A percentile compares a stretch with the other conserved stretches of the same genome.
These are phyloP conservation scores for Sporothrix mexicana DNA, from an alignment of 2,329 filamentous ascomycete species.

Conservation along the genomic window DNA sequence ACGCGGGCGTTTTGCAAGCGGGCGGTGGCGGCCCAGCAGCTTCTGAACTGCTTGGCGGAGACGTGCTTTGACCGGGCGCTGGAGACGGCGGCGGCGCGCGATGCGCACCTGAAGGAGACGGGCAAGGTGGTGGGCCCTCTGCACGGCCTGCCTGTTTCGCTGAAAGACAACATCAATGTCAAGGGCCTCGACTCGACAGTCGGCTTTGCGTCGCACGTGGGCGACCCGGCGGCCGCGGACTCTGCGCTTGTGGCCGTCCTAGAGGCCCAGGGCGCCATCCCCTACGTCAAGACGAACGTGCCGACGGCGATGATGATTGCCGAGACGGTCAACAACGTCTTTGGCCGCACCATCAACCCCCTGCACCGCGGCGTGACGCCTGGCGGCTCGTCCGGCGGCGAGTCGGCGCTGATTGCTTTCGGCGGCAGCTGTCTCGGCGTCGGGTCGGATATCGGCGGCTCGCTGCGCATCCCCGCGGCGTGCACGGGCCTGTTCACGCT, in stretches of 20 bases:
- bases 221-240: constrained; percentile 58
- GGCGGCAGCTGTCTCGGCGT: constrained; percentile 65
- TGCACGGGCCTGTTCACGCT: constrained; percentile 64
- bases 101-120: constrained; percentile 56
- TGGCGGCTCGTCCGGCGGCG: constrained; percentile 71
- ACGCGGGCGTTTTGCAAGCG: constrained; percentile 50
- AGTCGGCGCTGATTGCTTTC: constrained; percentile 66
- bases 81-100: constrained; percentile 53
- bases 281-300: constrained; percentile 64
- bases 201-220: constrained; percentile 67
- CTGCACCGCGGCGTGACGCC: constrained; percentile 63
- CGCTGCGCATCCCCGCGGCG: constrained; percentile 59
- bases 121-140: constrained; percentile 63
- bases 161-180: constrained; percentile 75
- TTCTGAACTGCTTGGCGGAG: constrained; percentile 59
- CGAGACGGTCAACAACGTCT: constrained; percentile 69
- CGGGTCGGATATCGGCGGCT: constrained; percentile 68
- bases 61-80: constrained; percentile 61
- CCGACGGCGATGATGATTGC: constrained; percentile 71
- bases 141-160: constrained; percentile 67
- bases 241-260: constrained; percentile 52
- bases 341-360: constrained; percentile 68
- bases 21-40: constrained; percentile 48
- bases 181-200: constrained; percentile 64
- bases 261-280: constrained; percentile 56